phyloP scores from a whole-genome alignment of 2,329 filamentous ascomycete genomes.

The Neonectria faginata region DNA sequence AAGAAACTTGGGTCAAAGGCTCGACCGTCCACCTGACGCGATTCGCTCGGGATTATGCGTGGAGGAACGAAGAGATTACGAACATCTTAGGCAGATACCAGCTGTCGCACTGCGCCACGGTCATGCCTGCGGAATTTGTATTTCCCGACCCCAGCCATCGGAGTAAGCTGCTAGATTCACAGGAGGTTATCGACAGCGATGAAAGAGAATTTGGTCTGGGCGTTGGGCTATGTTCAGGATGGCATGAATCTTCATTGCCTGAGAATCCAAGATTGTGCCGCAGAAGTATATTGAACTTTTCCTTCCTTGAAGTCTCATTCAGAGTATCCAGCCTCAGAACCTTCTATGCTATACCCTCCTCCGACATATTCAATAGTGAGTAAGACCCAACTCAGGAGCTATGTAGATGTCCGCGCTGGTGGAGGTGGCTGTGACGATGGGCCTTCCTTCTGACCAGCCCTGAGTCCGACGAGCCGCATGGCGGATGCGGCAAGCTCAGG shows the following conservation, averaged over 20 bases:
- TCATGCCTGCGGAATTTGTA: not conserved
- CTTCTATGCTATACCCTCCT: no score
- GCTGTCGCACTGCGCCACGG: not conserved
- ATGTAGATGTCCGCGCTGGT: slow-evolving; percentile 14
- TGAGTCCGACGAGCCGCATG: not conserved
- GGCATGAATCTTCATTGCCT: no score
- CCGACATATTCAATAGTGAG: no score
- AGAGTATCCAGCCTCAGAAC: no score
- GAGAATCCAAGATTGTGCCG: no score
- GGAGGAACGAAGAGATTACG: not conserved
- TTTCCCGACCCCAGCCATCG: not conserved
- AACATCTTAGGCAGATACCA: not conserved
- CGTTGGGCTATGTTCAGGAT: no score
- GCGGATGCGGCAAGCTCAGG: not conserved
- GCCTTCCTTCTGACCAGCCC: not conserved
- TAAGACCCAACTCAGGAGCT: no score
- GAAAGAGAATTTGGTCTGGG: no score
- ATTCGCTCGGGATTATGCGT: not conserved
- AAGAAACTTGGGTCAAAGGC: not conserved
- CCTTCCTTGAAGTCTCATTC: no score
- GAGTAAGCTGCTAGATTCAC: not conserved
- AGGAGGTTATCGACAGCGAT: no score
- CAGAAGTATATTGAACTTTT: no score
- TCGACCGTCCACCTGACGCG: not conserved
- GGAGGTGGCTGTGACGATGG: slow-evolving; percentile 22